Base-by-base conservation (phyloP, 495 filamentous ascomycete genomes). In the Penicillium diatomitis region DNA sequence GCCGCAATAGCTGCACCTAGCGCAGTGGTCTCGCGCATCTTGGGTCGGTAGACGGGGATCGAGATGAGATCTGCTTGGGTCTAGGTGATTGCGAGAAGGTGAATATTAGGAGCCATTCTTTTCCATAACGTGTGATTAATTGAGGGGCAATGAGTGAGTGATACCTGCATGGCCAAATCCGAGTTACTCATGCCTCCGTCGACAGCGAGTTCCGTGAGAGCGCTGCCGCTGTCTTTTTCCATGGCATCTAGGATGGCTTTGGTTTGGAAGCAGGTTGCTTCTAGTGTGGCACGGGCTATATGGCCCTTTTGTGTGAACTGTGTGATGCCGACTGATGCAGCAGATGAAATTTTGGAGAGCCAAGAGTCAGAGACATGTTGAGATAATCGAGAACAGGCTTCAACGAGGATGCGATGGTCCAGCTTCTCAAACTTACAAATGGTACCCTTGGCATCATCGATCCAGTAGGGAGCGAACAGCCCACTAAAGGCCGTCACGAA, bases 401-500 rank as follows among this genome's bases (percentile, higher is more conserved):
- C 31, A 42, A 29, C 30, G 12, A 32, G 4, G 40, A 42, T 30
- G 29, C 28, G 40, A 10, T 20, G 7, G 40, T 27, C 8, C 31
- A 51, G 40, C 34, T 9, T 35, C 27, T 29, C 48, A 52, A 41
- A 67, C 78, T 74, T 70, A 86, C 83, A 90, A 7, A 92, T 80
- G 2, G 90, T 96, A 20, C 91, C 91, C 64, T 90, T 87, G 5
- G 90, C 90, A 69, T 96, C 88, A 59, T 96, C 90, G 53, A 96
- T 92, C 91, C 91, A 97, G 61, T 96, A 96, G 4, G 91, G 91
- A 3, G 91, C 91, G 68, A 95, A 96, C 2, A 97, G 75, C 5
- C 91, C 91, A 63, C 87, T 94, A 64, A 97, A 97, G 4, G 91
- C 91, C 8, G 91, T 96, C 41, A 97, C 91, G 59, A 97, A 97